A percentile compares a stretch with the other conserved stretches of the same genome.
Evolutionary conservation across 345 rosid genomes (phyloP).

Genomic region (Gossypium raimondii): DNA sequence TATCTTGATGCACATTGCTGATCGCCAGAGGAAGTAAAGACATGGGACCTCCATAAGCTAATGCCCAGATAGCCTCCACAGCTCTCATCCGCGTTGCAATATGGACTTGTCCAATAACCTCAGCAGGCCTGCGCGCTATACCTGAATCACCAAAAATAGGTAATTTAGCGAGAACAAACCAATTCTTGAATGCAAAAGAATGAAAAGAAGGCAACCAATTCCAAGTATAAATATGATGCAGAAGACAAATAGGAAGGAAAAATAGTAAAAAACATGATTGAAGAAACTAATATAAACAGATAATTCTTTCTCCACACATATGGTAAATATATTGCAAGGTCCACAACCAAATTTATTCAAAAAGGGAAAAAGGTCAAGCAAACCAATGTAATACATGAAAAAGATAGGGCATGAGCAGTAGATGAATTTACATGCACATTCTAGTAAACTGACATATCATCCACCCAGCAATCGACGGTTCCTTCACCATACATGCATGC

Average conservation of each 20-base stretch:
- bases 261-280: neutral
- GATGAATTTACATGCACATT: neutral
- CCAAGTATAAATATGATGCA: neutral
- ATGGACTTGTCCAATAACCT: constrained; percentile 98
- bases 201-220: neutral
- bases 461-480: neutral
- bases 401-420: neutral
- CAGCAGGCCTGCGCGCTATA: constrained; percentile 77
- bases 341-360: neutral
- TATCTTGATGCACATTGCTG: constrained; percentile 59
- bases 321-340: neutral
- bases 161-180: constrained; percentile 14
- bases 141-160: constrained; percentile 43
- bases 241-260: neutral
- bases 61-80: constrained; percentile 91
- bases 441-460: constrained; percentile 2
- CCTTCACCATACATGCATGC: neutral
- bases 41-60: constrained; percentile 96
- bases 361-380: neutral
- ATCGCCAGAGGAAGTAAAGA: constrained; percentile 85
- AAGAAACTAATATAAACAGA: neutral
- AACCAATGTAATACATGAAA: neutral
- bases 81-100: constrained; percentile 84
- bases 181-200: neutral
- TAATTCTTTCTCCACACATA: neutral